Conservation (phyloP, 1,139 yeast species). For the Hansenula lynferdii region DNA sequence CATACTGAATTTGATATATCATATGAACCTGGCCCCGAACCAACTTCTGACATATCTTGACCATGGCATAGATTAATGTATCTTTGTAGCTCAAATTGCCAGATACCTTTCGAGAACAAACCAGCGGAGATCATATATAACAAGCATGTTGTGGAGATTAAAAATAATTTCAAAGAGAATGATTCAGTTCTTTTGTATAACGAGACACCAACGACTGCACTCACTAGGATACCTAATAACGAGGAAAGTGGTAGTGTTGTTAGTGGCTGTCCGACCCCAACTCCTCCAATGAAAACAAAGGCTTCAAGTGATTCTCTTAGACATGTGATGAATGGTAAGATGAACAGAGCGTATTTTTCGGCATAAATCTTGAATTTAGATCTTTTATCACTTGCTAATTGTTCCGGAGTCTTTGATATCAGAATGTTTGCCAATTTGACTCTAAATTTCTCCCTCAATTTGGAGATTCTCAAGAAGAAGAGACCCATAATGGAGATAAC, state of each 20-base stretch:
- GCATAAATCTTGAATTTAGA: slow-evolving; percentile 32
- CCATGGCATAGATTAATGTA: slow-evolving; percentile 70
- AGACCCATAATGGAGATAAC: slow-evolving; percentile 88
- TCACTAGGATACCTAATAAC: slow-evolving; percentile 57
- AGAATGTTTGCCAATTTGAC: slow-evolving; percentile 74
- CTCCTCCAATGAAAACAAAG: slow-evolving; percentile 87
- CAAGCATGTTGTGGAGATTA: slow-evolving; percentile 78
- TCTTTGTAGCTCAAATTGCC: slow-evolving; percentile 79
- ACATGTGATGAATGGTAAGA: slow-evolving; percentile 80
- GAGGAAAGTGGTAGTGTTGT: slow-evolving; percentile 79
- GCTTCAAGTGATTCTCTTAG: slow-evolving; percentile 92
- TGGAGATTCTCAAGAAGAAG: slow-evolving; percentile 86
- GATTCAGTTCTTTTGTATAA: slow-evolving; percentile 76
- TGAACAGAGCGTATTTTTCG: slow-evolving; percentile 70
- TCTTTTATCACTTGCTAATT: slow-evolving; percentile 18
- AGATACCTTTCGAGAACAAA: slow-evolving; percentile 78
- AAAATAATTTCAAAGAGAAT: slow-evolving; percentile 73
- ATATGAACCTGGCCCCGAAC: slow-evolving; percentile 93
- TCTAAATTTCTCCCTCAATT: slow-evolving; percentile 91
- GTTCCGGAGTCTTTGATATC: slow-evolving; percentile 11
- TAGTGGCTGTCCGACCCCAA: slow-evolving; percentile 72
- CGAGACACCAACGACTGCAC: slow-evolving; percentile 57
- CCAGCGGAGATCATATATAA: slow-evolving; percentile 87
- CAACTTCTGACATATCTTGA: slow-evolving; percentile 83
- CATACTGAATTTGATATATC: slow-evolving; percentile 75